These are phyloP conservation scores for Silene latifolia DNA, from an alignment of 148 eudicot species.

Conservation along the genomic window DNA sequence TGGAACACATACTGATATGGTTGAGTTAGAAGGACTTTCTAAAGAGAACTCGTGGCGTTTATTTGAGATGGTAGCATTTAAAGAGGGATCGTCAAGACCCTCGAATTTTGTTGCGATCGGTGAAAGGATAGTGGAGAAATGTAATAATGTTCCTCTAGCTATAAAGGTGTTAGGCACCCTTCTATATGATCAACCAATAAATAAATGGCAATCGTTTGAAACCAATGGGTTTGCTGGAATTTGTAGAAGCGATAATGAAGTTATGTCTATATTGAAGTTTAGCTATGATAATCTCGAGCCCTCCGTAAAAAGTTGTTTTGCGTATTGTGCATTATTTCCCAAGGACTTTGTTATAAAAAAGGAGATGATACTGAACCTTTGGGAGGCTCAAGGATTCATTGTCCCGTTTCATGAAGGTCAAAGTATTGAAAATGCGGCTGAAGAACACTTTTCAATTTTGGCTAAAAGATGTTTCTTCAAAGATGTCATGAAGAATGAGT, in stretches of 20 bases:
- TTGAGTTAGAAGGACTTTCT: constrained; percentile 27
- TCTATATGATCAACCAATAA: neutral
- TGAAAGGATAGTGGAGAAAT: constrained; percentile 20
- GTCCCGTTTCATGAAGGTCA: constrained; percentile 3
- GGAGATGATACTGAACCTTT: constrained; percentile 1
- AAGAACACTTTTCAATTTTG: constrained; percentile 6
- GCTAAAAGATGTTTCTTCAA: constrained; percentile 21
- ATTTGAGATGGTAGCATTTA: constrained; percentile 32
- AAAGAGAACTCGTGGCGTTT: constrained; percentile 28
- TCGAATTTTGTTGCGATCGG: constrained; percentile 13
- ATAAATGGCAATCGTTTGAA: constrained; percentile 11
- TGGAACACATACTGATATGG: neutral
- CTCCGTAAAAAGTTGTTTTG: constrained; percentile 19
- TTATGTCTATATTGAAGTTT: constrained; percentile 18
- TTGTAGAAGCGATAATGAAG: neutral
- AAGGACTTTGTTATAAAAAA: constrained; percentile 8
- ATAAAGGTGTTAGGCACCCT: constrained; percentile 21
- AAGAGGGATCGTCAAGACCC: neutral
- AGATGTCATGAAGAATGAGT: constrained; percentile 4
- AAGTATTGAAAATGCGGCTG: constrained; percentile 12
- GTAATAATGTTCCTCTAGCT: constrained; percentile 10
- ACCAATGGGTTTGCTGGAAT: constrained; percentile 13
- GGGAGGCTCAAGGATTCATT: constrained; percentile 23
- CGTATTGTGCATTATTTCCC: constrained; percentile 16
- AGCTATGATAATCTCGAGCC: constrained; percentile 18